Base-by-base conservation (phyloP, 371 early-diverging fungal species). In the Actinomucor elegans region DNA sequence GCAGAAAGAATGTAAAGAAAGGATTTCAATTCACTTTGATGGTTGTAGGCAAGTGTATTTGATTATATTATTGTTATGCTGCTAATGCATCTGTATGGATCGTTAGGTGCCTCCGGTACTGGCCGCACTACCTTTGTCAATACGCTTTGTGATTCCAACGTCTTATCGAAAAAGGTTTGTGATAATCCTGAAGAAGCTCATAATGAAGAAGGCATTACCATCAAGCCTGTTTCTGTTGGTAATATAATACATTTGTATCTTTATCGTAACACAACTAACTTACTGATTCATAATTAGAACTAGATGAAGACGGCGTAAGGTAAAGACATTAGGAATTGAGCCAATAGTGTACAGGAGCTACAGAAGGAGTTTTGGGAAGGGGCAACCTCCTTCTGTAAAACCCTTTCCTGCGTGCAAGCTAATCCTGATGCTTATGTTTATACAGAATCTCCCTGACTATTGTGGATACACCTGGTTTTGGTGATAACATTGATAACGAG, bases 51-150 rank as follows among this genome's bases (percentile, higher is more conserved):
- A 88, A 64, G 85, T 42, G 18, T 11, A 38, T 29, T 24, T 7
- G 9, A 44, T 26, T 26, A 37, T 17, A n/a, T 34, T 35, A 15
- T 7, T 35, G 9, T 3, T 38, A 20, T 15, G 17, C 18, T 27
- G 26, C 18, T 37, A 31, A 20, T n/a, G n/a, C n/a, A n/a, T n/a
- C 5, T 10, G 5, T 11, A 11, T 37, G 41, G 5, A 34, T 41
- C 33, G n/a, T 43, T 63, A 91, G 93, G 93, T 48, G 80, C 91
- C 15, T 86, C 92, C 49, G 99, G 99, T 38, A 84, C 96, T 45
- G 99, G 99, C 9, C 93, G 99, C 57, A 88, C 96, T 21, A 99
- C 99, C 5, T 97, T 99, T 68, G 86, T 99, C 53, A 99, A 99
- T 83, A 97, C 99, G 3, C 84, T 99, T 38, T 99, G 91, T 69